These are phyloP conservation scores for Ophiostoma pallidulum DNA, from an alignment of 2,329 filamentous ascomycete genomes.

Conservation along the genomic window DNA sequence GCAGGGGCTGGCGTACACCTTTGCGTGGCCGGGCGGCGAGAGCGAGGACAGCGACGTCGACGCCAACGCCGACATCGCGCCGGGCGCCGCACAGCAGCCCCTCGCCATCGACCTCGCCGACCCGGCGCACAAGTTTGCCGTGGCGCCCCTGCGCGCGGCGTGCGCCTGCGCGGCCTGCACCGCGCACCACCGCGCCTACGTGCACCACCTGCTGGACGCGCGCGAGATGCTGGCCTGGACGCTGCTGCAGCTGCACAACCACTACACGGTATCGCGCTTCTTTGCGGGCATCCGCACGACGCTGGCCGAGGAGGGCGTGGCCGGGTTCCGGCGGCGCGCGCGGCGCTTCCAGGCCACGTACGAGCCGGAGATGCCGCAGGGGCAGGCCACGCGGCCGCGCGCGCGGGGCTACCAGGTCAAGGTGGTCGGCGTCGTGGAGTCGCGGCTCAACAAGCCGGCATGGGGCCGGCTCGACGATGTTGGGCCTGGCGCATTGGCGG, in stretches of 20 bases:
- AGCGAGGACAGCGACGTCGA: constrained; percentile 8
- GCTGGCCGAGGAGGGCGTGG: constrained; percentile 43
- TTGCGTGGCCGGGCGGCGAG: constrained; percentile 54
- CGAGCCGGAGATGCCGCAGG: constrained; percentile 59
- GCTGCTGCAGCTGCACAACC: constrained; percentile 85
- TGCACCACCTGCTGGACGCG: constrained; percentile 78
- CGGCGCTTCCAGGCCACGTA: constrained; percentile 45
- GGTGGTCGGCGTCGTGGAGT: constrained; percentile 51
- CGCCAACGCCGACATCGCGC: neutral
- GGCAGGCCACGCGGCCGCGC: constrained; percentile 68
- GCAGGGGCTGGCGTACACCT: constrained; percentile 73
- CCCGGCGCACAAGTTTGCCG: constrained; percentile 47
- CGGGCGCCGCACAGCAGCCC: constrained; percentile 27
- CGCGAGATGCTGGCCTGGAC: constrained; percentile 98
- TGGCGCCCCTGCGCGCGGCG: constrained; percentile 49
- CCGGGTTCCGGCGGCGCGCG: constrained; percentile 48
- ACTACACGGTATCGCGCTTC: constrained; percentile 61
- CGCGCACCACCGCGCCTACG: constrained; percentile 73
- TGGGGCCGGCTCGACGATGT: constrained; percentile 44
- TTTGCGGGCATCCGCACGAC: constrained; percentile 60
- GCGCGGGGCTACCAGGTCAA: constrained; percentile 77
- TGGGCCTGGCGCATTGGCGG: constrained; percentile 9
- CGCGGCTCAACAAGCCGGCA: constrained; percentile 51
- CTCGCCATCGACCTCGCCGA: constrained; percentile 77
- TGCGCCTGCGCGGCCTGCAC: constrained; percentile 80